Conservation (phyloP, 2,329 filamentous ascomycete species). For the Ophiostoma quercus region DNA sequence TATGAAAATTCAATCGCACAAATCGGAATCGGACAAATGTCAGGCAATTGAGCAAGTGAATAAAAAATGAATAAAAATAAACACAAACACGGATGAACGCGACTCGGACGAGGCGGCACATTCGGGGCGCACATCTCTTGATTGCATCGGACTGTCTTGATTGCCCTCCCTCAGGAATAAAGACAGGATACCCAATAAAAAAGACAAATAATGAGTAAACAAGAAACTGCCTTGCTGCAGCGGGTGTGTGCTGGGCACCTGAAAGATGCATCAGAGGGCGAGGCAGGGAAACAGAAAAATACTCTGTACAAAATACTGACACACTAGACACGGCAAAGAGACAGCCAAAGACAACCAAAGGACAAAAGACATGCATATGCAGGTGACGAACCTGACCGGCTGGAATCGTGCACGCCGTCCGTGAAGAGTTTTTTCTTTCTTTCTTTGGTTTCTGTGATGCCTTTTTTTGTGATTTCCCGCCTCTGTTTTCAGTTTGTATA, state of each 20-base stretch:
- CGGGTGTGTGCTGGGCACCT: conserved; percentile 11
- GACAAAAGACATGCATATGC: conserved; percentile 13
- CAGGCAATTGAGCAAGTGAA: background rate
- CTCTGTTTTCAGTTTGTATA: background rate
- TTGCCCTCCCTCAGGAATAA: background rate
- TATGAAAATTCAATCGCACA: background rate
- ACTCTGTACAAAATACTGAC: background rate
- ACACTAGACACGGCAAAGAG: background rate
- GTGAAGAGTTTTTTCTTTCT: conserved; percentile 15
- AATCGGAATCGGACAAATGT: background rate
- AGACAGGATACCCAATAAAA: too few species aligned
- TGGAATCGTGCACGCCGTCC: conserved; percentile 1
- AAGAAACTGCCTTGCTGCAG: background rate
- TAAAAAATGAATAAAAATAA: background rate
- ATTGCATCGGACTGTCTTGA: background rate
- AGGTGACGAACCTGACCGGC: conserved; percentile 12
- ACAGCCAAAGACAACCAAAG: background rate
- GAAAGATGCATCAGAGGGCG: conserved; percentile 13
- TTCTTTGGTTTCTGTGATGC: background rate
- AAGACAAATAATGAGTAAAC: too few species aligned
- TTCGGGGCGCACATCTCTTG: background rate
- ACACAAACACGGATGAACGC: background rate
- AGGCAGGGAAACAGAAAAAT: conserved; percentile 14
- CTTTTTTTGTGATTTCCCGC: background rate
- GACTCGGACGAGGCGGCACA: conserved; percentile 4